Conservation (phyloP, 805 yeast species). For the Wickerhamiella galacta region DNA sequence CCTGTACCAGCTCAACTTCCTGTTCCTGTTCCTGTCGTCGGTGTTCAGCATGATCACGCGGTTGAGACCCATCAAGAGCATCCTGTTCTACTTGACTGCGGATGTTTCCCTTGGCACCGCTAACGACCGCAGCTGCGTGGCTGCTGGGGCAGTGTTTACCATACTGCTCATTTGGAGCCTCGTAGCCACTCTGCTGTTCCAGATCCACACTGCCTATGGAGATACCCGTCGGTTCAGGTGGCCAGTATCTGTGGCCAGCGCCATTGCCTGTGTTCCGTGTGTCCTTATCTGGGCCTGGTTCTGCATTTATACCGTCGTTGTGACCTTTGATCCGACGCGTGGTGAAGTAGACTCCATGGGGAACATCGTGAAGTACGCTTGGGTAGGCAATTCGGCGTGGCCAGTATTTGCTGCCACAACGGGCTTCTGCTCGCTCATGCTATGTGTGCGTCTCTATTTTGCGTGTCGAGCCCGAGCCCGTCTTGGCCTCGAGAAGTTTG, state of each 20-base stretch:
- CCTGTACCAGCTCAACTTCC: conserved; percentile 47
- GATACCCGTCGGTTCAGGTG: conserved; percentile 17
- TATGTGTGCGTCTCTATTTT: conserved; percentile 43
- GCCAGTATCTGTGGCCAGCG: conserved; percentile 25
- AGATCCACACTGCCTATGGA: conserved; percentile 49
- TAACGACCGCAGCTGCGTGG: conserved; percentile 31
- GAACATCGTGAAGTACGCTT: conserved; percentile 27
- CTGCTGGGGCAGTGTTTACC: conserved; percentile 46
- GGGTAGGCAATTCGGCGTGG: conserved; percentile 19
- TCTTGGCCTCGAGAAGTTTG: conserved; percentile 70
- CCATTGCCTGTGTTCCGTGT: conserved; percentile 35
- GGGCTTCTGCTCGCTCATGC: conserved; percentile 39
- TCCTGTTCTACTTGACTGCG: conserved; percentile 32
- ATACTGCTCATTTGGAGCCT: conserved; percentile 42
- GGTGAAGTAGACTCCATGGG: conserved; percentile 21
- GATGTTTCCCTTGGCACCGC: conserved; percentile 27
- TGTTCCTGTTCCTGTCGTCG: conserved; percentile 36
- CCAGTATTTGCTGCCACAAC: conserved; percentile 57
- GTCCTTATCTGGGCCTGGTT: conserved; percentile 43
- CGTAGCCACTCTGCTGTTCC: conserved; percentile 52
- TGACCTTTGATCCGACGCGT: background rate
- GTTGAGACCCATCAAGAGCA: conserved; percentile 13
- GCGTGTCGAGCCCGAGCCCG: conserved; percentile 61
- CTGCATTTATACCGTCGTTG: conserved; percentile 3
- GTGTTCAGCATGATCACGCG: conserved; percentile 19